These are phyloP conservation scores for Actinomucor elegans DNA, from an alignment of 371 early-diverging fungal species.

Conservation along the genomic window DNA sequence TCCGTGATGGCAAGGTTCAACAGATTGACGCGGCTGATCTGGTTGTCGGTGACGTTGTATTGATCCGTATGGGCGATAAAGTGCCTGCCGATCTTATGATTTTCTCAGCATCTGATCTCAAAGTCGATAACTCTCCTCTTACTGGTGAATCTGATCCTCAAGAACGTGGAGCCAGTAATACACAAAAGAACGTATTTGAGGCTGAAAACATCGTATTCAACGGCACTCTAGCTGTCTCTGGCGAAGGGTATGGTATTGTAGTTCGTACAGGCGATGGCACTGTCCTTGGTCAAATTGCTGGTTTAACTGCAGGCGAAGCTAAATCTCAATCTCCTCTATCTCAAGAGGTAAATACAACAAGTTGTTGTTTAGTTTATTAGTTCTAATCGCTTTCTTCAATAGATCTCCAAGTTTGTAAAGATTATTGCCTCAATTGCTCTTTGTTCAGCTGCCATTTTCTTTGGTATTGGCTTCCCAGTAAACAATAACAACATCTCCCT, in stretches of 20 bases:
- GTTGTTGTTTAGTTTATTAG: neutral
- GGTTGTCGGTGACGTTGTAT: constrained; percentile 88
- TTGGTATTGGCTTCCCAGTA: constrained; percentile 68
- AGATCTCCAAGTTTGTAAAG: constrained; percentile 80
- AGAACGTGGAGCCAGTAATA: constrained; percentile 62
- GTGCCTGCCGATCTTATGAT: constrained; percentile 88
- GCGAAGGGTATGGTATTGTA: constrained; percentile 91
- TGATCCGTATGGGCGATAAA: constrained; percentile 90
- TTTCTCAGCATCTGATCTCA: constrained; percentile 75
- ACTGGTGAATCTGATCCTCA: constrained; percentile 96
- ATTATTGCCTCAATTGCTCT: constrained; percentile 84
- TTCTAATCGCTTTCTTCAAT: neutral
- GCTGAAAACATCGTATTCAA: constrained; percentile 89
- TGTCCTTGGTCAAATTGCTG: constrained; percentile 93
- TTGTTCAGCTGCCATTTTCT: constrained; percentile 77
- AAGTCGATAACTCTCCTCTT: constrained; percentile 96
- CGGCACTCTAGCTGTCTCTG: constrained; percentile 83
- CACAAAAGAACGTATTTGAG: constrained; percentile 78
- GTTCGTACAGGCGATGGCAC: constrained; percentile 90
- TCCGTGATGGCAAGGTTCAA: constrained; percentile 72
- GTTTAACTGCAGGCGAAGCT: constrained; percentile 77
- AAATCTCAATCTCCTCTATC: constrained; percentile 72
- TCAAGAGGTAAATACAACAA: constrained; percentile 33
- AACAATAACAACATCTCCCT: constrained; percentile 57
- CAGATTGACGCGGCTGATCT: constrained; percentile 70